These are phyloP conservation scores for Penicillium sp. DNA, from an alignment of 2,329 filamentous ascomycete species.

Conservation along the genomic window DNA sequence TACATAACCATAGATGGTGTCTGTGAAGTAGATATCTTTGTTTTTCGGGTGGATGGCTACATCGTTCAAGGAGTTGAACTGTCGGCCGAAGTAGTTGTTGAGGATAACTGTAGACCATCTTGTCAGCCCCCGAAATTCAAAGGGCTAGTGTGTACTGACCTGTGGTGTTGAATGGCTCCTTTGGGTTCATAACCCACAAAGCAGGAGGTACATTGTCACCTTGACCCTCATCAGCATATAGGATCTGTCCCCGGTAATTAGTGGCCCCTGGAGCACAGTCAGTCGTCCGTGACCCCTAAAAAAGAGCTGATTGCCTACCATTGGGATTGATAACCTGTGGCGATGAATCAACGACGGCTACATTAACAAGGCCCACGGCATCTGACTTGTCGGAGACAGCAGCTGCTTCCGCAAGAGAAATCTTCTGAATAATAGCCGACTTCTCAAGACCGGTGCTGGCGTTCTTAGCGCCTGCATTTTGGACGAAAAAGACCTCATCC, in stretches of 20 bases:
- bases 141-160: background rate
- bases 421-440: conserved; percentile 14
- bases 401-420: conserved; percentile 13
- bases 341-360: conserved; percentile 7
- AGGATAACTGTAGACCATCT: conserved; percentile 10
- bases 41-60: conserved; percentile 16
- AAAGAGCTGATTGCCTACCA: background rate
- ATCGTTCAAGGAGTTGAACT: conserved; percentile 21
- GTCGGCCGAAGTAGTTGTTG: conserved; percentile 21
- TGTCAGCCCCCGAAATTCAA: background rate
- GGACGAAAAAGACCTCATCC: conserved; percentile 19
- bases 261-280: background rate
- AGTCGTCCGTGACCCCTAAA: background rate
- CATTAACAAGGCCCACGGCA: conserved; percentile 8
- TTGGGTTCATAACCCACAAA: conserved; percentile 17
- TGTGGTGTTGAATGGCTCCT: conserved; percentile 17
- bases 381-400: conserved; percentile 11
- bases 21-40: conserved; percentile 20
- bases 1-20: conserved; percentile 17
- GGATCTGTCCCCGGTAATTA: conserved; percentile 12
- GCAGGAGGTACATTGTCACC: conserved; percentile 14
- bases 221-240: conserved; percentile 16
- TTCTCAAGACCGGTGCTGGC: conserved; percentile 12
- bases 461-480: conserved; percentile 16
- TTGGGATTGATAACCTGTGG: conserved; percentile 13